A percentile compares a stretch with the other conserved stretches of the same genome.
phyloP scores from a whole-genome alignment of 768 basidiomycete species.

The Russula brevipes region DNA sequence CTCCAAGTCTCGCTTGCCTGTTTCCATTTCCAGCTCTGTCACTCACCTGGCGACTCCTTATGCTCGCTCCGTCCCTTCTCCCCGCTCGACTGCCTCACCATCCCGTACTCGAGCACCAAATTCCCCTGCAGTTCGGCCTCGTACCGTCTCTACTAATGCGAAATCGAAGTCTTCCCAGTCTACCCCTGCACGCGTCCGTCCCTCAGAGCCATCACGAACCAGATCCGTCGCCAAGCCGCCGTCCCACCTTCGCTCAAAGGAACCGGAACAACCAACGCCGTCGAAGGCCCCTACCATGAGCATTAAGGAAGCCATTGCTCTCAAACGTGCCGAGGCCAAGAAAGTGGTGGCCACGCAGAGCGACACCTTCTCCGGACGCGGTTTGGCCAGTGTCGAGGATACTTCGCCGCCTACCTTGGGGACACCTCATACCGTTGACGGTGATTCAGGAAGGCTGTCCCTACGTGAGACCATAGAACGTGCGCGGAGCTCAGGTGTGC shows the following conservation, averaged over 20 bases:
- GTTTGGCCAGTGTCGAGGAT: conserved; percentile 46
- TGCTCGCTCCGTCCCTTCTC: neutral
- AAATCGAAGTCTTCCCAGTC: neutral
- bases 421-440: conserved; percentile 33
- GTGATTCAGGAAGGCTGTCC: conserved; percentile 57
- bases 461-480: conserved; percentile 73
- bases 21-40: neutral
- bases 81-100: neutral
- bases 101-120: conserved; percentile 10
- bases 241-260: neutral
- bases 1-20: conserved; percentile 14
- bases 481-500: conserved; percentile 68
- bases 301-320: conserved; percentile 73
- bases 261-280: conserved; percentile 26
- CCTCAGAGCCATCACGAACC: neutral
- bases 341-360: conserved; percentile 39
- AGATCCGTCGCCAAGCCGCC: conserved; percentile 6
- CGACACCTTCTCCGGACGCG: conserved; percentile 22
- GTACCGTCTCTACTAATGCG: conserved; percentile 4
- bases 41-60: neutral
- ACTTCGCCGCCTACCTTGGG: conserved; percentile 34
- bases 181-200: neutral
- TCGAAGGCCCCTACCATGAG: conserved; percentile 39
- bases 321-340: conserved; percentile 73
- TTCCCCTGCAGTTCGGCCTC: conserved; percentile 2